A percentile compares a stretch with the other conserved stretches of the same genome.
Evolutionary conservation across 441 rosid genomes (phyloP).

Genomic region (Gossypium aridum): DNA sequence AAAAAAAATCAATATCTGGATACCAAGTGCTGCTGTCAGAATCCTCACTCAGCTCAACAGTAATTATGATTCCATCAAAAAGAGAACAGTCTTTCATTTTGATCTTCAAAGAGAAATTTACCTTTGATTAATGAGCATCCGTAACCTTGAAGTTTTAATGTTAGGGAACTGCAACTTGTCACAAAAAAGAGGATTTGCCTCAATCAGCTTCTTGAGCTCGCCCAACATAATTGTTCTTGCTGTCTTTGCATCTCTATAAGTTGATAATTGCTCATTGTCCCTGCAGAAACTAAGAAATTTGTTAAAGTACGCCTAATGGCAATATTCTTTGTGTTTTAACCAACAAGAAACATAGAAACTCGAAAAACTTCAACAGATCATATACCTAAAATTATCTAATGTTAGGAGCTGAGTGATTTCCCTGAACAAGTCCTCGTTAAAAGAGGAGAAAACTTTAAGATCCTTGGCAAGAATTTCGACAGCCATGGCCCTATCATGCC

Average conservation of each 20-base stretch:
- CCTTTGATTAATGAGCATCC: conserved; percentile 51
- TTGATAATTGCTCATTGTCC: conserved; percentile 44
- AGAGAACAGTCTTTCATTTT: neutral
- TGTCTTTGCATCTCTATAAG: conserved; percentile 38
- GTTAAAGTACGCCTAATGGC: neutral
- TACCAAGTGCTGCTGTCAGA: neutral
- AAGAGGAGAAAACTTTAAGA: conserved; percentile 41
- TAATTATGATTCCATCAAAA: neutral
- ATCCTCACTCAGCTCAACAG: neutral
- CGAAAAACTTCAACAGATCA: neutral
- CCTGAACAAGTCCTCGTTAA: conserved; percentile 46
- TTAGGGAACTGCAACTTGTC: conserved; percentile 45
- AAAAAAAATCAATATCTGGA: neutral
- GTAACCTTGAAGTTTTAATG: conserved; percentile 35
- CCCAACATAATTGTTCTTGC: conserved; percentile 38
- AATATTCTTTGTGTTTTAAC: neutral
- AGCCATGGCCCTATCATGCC: conserved; percentile 40
- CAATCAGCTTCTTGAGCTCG: conserved; percentile 54
- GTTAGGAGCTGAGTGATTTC: conserved; percentile 49
- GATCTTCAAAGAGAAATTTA: conserved; percentile 9
- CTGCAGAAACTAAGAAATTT: conserved; percentile 18
- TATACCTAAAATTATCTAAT: conserved; percentile 44
- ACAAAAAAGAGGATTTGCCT: conserved; percentile 44
- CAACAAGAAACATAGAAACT: neutral
- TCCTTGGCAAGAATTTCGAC: conserved; percentile 44